Evolutionary conservation across 805 yeast species (phyloP), one percentile per base, ranked within the genome.

Genomic region (Dipodascopsis tothii): DNA sequence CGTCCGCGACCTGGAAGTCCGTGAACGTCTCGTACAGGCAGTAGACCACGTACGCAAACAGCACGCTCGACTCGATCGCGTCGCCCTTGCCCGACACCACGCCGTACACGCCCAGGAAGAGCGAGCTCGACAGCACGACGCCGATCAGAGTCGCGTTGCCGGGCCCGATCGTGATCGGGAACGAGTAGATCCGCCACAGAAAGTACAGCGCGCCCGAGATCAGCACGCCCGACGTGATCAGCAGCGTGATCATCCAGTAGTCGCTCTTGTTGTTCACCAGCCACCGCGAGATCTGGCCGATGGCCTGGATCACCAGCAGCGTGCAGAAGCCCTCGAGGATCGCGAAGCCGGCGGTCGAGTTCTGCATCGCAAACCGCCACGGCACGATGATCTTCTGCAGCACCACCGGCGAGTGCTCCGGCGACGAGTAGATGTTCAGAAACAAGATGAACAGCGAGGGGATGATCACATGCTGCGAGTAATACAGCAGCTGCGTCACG

Each of bases 271-370:
- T 48, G 7, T 62, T 61, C 19, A 80, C 75, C 36, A 85, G 66
- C 81, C 88, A 81, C 49, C 75, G 73, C 41, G 84, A 72, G 5
- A 84, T 78, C 56, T 87, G 87, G 5, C 97, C 96, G 34, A 84
- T 73, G 11, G 95, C 84, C 66, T 92, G 98, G 48, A 92, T 86
- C n/a, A 86, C 80, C 44, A 92, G 69, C 21, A 92, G 73, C 0
- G 96, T 79, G 63, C 96, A 94, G 55, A 92, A 80, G 1, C 98
- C 98, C 65, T 92, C 98, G 41, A 88, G 67, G 17, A 87, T 71
- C 0, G 96, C 84, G 63, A 92, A 90, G 37, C 84, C 68, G 1
- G 96, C 92, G 0, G 98, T 92, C 3, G 95, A 77, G 59, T 87
- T 84, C 40, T 78, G 70, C 30, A 92, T 68, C 23, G 82, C 64